phyloP scores from a whole-genome alignment of 2,329 filamentous ascomycete species.

The Penicillium thymicola region DNA sequence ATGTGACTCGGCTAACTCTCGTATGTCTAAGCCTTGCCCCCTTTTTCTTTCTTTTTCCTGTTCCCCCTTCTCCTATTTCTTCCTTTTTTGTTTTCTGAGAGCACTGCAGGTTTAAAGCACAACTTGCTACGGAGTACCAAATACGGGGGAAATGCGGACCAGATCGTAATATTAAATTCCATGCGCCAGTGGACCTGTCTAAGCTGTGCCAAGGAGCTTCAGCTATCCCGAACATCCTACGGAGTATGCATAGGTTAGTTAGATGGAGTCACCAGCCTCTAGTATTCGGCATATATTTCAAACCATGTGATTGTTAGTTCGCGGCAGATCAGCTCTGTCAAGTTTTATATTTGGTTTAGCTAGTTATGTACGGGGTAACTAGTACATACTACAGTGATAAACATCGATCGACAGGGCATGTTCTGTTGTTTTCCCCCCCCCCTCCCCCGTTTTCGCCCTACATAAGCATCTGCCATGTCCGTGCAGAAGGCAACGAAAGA shows the following conservation, averaged over 20 bases:
- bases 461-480: constrained; percentile 12
- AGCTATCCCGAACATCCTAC: neutral
- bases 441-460: neutral
- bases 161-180: constrained; percentile 11
- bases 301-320: constrained; percentile 3
- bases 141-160: constrained; percentile 7
- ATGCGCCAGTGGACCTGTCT: constrained; percentile 1
- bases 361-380: neutral
- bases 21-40: neutral
- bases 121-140: neutral
- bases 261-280: neutral
- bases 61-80: neutral
- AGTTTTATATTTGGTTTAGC: neutral
- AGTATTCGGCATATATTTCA: constrained; percentile 3
- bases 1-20: constrained; percentile 8
- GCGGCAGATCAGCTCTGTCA: constrained; percentile 5
- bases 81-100: neutral
- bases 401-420: constrained; percentile 16
- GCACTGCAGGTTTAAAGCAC: neutral
- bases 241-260: neutral
- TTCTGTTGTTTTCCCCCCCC: neutral
- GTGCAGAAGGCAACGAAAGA: constrained; percentile 1
- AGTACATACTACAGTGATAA: neutral
- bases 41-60: neutral
- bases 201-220: neutral